Evolutionary conservation across 176 grass and related monocot genomes (phyloP).

Genomic region (sorghum (Sorghum bicolor)): Sorghum_bicolor_NCBIv3 NC_012872.2:68934501-68935000

Average conservation of each 20-base stretch:
- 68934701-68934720: background rate
- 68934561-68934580: background rate
- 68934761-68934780: background rate
- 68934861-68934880: background rate
- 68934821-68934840: too few species aligned
- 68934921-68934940: background rate
- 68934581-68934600: background rate
- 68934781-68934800: background rate
- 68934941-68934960: background rate
- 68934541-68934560: background rate
- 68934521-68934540: background rate
- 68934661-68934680: background rate
- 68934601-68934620: background rate
- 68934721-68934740: background rate
- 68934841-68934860: background rate
- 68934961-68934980: background rate
- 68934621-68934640: background rate
- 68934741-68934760: too few species aligned
- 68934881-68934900: background rate
- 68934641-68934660: background rate
- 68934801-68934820: background rate
- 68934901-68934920: background rate
- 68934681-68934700: slow-evolving; percentile 3
- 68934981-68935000: background rate
- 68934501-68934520: background rate